Percentiles rank a stretch among this genome's conserved stretches.
Evolutionary conservation across 768 basidiomycete species (phyloP).

Genomic region (Inosperma sp.): DNA sequence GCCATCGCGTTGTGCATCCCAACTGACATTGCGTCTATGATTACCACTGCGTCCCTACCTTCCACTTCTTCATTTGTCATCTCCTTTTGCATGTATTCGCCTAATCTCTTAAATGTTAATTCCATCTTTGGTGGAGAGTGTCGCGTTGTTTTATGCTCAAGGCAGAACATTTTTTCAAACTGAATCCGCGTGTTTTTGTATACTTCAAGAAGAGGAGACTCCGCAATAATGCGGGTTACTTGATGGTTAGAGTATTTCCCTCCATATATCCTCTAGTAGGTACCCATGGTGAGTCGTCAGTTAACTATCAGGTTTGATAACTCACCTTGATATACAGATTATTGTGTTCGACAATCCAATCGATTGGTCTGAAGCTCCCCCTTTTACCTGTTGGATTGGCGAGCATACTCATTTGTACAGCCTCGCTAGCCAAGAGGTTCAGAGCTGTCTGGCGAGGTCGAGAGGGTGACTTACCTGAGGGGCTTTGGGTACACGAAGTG

Average conservation of each 20-base stretch:
- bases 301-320: not conserved
- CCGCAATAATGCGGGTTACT: slow-evolving; percentile 26
- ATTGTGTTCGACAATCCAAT: slow-evolving; percentile 40
- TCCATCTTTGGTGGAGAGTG: slow-evolving; percentile 1
- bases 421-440: slow-evolving; percentile 12
- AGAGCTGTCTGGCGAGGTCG: too few relatives aligned
- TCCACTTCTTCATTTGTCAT: not conserved
- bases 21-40: not conserved
- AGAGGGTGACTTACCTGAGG: too few relatives aligned
- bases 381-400: slow-evolving; percentile 34
- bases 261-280: slow-evolving; percentile 32
- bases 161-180: slow-evolving; percentile 3
- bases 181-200: slow-evolving; percentile 24
- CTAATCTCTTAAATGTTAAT: not conserved
- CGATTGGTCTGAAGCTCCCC: slow-evolving; percentile 29
- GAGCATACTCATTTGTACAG: slow-evolving; percentile 29
- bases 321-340: slow-evolving; percentile 42
- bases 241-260: slow-evolving; percentile 33
- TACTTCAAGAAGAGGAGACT: slow-evolving; percentile 33
- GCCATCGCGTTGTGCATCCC: too few relatives aligned
- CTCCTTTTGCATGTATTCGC: slow-evolving; percentile 8
- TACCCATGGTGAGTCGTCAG: slow-evolving; percentile 16
- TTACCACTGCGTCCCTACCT: not conserved
- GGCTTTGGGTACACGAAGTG: too few relatives aligned
- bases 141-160: not conserved